Evolutionary conservation across 768 basidiomycete species (phyloP), one percentile per base, ranked within the genome.

Genomic region (Antrodiella citrinella): DNA sequence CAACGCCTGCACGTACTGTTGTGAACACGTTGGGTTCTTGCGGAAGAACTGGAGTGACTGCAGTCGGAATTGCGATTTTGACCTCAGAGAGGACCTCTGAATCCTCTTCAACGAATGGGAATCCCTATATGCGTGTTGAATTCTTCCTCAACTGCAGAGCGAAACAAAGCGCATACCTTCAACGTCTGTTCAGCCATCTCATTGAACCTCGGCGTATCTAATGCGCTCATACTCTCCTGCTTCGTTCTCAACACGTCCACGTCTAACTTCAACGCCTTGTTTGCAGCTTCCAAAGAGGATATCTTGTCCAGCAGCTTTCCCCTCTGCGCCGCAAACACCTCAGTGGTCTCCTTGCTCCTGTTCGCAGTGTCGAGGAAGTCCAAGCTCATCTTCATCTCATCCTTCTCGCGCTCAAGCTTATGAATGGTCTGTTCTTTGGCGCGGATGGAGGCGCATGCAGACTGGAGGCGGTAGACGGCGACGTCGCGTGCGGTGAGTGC

Each of bases 401-500:
- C 65, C 54, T 77, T 62, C 49, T 66, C 63, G 5, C 51, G 39
- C 20, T 52, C 72, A 41, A 84, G 60, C 4, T 62, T 68, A 26
- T 74, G 69, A 51, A 86, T 75, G 4, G 68, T 60, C 19, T 70
- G 68, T 1, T 74, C 70, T 64, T 86, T 85, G 59, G 82, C 73
- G n/a, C 74, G 74, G 56, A 86, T 67, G 0, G 80, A 79, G 12
- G 67, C 61, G 58, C 80, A 83, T 9, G 82, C 82, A 43, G 79
- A 74, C 25, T 75, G 69, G 11, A 88, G 72, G 24, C 76, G 77
- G 39, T 74, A 65, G 1, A 84, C 75, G 13, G 74, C 76, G 24
- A 72, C 74, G 58, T 88, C 85, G 38, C 85, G 78, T 24, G 84
- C 85, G 22, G 65, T 68, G 47, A 82, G 62, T 1, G 80, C 82